A percentile compares a stretch with the other conserved stretches of the same genome.
Conservation (phyloP, 139 green algal species). For the Micromonas pusilla region DNA sequence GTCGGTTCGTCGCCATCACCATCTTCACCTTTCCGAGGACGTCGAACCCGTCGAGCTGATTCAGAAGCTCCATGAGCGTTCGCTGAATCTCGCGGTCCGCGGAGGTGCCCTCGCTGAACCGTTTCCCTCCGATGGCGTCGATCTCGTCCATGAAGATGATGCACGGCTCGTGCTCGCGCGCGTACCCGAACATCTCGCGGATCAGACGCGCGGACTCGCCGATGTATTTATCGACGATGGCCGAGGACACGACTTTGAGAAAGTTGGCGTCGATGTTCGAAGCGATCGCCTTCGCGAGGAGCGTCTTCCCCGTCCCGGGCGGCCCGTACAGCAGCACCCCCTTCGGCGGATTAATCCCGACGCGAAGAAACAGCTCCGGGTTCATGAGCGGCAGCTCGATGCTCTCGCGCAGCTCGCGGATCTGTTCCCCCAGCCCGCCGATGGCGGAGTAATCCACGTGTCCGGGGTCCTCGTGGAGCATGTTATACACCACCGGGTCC, state of each 20-base stretch:
- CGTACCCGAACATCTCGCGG: conserved; percentile 97
- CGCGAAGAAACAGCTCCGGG: conserved; percentile 94
- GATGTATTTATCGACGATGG: conserved; percentile 99
- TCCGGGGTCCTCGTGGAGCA: conserved; percentile 92
- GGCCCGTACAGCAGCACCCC: conserved; percentile 49
- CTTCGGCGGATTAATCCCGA: conserved; percentile 98
- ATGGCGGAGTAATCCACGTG: conserved; percentile 96
- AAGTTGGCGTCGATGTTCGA: conserved; percentile 87
- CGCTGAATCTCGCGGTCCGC: conserved; percentile 98
- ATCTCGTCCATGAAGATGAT: conserved; percentile 69
- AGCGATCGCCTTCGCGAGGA: conserved; percentile 79
- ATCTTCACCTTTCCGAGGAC: conserved; percentile 81
- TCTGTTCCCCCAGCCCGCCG: conserved; percentile 91
- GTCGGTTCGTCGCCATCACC: conserved; percentile 56
- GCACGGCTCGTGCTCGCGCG: conserved; percentile 80
- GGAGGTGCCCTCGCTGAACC: conserved; percentile 93
- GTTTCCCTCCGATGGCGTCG: conserved; percentile 92
- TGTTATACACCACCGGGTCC: conserved; percentile 98
- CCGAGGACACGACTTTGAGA: conserved; percentile 91
- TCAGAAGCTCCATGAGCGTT: conserved; percentile 99
- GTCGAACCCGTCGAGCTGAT: conserved; percentile 95
- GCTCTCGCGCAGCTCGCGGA: conserved; percentile 86
- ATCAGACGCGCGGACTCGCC: conserved; percentile 93
- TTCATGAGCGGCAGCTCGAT: conserved; percentile 99
- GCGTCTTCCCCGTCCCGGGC: conserved; percentile 74